Conservation (phyloP, 2,329 filamentous ascomycete species). For the Penicillium olsonii region DNA sequence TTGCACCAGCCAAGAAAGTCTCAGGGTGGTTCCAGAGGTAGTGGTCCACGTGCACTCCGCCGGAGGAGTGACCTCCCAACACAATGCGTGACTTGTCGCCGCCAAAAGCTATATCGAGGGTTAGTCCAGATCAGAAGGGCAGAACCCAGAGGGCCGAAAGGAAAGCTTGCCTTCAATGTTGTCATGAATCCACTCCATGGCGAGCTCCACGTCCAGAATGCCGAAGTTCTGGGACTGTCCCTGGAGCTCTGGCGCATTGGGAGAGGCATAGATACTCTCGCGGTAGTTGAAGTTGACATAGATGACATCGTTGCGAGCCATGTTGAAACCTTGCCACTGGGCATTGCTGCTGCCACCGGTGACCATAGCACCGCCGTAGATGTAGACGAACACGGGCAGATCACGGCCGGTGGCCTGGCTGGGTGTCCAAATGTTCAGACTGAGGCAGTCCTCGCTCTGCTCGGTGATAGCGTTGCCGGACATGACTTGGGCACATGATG, state of each 20-base stretch:
- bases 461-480: slow-evolving; percentile 21
- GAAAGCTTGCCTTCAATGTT: slow-evolving; percentile 20
- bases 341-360: slow-evolving; percentile 25
- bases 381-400: slow-evolving; percentile 49
- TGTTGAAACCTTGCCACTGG: slow-evolving; percentile 26
- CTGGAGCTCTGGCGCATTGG: slow-evolving; percentile 21
- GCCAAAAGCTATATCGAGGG: slow-evolving; percentile 16
- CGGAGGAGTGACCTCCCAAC: slow-evolving; percentile 24
- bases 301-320: slow-evolving; percentile 25
- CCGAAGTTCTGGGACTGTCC: slow-evolving; percentile 26
- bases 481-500: slow-evolving; percentile 25
- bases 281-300: slow-evolving; percentile 28
- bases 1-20: slow-evolving; percentile 24
- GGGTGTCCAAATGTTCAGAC: slow-evolving; percentile 25
- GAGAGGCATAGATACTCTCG: slow-evolving; percentile 24
- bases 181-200: slow-evolving; percentile 22
- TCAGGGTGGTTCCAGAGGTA: slow-evolving; percentile 27
- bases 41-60: slow-evolving; percentile 23
- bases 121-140: neutral
- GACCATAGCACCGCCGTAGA: slow-evolving; percentile 65
- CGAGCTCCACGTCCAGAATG: slow-evolving; percentile 22
- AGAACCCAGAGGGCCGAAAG: no score
- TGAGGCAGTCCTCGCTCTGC: slow-evolving; percentile 26
- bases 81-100: slow-evolving; percentile 24
- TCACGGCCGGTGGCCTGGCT: slow-evolving; percentile 3